Evolutionary conservation across 2,329 filamentous ascomycete genomes (phyloP), one percentile per base, ranked within the genome.

Genomic region (Hawksworthiomyces lignivorus): DNA sequence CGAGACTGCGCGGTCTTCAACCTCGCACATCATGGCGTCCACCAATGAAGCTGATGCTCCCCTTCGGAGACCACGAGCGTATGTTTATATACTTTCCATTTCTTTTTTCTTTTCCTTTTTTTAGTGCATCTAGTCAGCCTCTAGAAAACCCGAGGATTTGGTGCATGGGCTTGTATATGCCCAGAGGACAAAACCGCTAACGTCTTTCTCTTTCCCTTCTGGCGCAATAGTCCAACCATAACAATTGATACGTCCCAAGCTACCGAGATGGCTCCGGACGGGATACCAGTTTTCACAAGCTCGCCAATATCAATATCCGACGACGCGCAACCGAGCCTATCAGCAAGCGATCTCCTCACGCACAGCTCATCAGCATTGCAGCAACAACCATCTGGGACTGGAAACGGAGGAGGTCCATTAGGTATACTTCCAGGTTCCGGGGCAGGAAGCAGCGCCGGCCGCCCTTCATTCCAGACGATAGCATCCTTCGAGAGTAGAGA

Each of bases 401-500:
- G 27, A 26, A 19, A n/a, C 34, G 27, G 43, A 26, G 24, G 24
- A 26, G 24, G 24, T 2, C 8, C 8, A 8, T 8, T 8, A 8
- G 24, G 24, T 26, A 12, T 12, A 26, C 8, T 12, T 26, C 8
- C 8, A 8, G 24, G 8, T 8, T 8, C 24, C 8, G 24, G 24
- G 8, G 12, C 24, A 12, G 24, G 24, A 26, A 21, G 26, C 24
- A 31, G 32, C 14, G 33, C 32, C 26, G 47, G 51, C 38, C 43
- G 53, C 36, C 57, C 65, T 2, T 73, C 82, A 44, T 56, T 75
- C 30, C 68, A 71, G 47, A 63, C 68, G 12, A 67, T 73, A n/a
- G 68, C 69, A 28, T 80, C 79, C 2, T 81, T 84, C 51, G 82
- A 85, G 17, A 78, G 72, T 59, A 73, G 67, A 50, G 78, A 82